A percentile compares a stretch with the other conserved stretches of the same genome.
These are phyloP conservation scores for Huntiella moniliformis DNA, from an alignment of 2,329 filamentous ascomycete genomes.

Conservation along the genomic window DNA sequence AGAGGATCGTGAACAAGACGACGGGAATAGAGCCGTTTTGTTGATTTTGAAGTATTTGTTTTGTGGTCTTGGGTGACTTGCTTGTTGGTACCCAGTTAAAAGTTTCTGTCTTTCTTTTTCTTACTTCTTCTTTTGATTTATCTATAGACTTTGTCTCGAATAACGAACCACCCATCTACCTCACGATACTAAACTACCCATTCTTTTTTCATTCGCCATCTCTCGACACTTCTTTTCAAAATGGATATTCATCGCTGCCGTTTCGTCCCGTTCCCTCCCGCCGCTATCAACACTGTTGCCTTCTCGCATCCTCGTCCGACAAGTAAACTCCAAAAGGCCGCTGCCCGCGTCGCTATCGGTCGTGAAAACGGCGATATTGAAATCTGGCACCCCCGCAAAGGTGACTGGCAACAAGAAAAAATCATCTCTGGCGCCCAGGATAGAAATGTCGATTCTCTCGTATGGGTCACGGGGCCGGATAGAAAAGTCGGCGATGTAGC, in stretches of 20 bases:
- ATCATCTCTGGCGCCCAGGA: slow-evolving; percentile 69
- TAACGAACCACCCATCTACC: neutral
- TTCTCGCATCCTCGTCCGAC: slow-evolving; percentile 57
- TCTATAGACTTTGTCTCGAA: neutral
- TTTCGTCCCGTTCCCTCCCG: slow-evolving; percentile 82
- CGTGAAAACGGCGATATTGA: slow-evolving; percentile 92
- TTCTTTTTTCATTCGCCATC: slow-evolving; percentile 10
- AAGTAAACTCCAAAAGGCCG: slow-evolving; percentile 29
- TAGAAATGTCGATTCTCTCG: slow-evolving; percentile 73
- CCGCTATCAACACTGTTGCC: slow-evolving; percentile 82
- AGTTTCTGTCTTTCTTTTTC: neutral
- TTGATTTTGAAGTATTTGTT: neutral
- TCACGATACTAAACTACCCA: neutral
- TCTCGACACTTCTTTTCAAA: slow-evolving; percentile 1
- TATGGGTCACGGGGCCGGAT: slow-evolving; percentile 76
- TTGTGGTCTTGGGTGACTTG: neutral
- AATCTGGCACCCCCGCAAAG: slow-evolving; percentile 80
- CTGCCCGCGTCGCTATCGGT: slow-evolving; percentile 67
- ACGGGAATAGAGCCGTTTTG: neutral
- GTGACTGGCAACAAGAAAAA: slow-evolving; percentile 76
- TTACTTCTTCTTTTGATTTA: neutral
- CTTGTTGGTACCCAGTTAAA: neutral
- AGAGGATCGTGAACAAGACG: neutral
- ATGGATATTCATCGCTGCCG: slow-evolving; percentile 98
- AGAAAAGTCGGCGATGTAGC: slow-evolving; percentile 40